Evolutionary conservation across 225 moss, liverwort and hornwort species (phyloP).

Genomic region (Pseudoscleropodium purum): DNA sequence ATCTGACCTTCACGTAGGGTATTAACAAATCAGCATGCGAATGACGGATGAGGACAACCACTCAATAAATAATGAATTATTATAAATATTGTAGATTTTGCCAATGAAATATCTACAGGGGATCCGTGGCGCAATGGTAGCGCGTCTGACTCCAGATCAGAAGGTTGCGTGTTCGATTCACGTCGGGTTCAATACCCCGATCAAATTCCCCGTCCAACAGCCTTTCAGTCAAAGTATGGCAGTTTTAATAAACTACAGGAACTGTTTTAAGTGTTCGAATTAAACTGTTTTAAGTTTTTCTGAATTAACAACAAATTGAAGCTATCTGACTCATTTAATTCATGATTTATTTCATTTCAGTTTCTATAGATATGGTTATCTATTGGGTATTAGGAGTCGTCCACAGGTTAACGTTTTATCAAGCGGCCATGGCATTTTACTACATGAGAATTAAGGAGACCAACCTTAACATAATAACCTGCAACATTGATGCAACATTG

Average conservation of each 20-base stretch:
- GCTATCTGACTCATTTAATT: neutral
- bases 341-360: neutral
- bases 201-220: too few species aligned
- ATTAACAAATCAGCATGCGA: too few species aligned
- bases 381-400: neutral
- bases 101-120: neutral
- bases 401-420: neutral
- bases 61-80: neutral
- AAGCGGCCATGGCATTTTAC: neutral
- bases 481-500: neutral
- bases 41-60: too few species aligned
- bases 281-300: too few species aligned
- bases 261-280: too few species aligned
- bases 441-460: neutral
- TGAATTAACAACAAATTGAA: neutral
- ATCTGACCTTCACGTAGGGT: too few species aligned
- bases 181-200: constrained; percentile 82
- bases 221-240: too few species aligned
- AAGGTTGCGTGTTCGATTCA: constrained; percentile 99
- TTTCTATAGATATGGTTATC: neutral
- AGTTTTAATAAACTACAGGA: neutral
- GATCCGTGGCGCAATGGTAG: constrained; percentile 99
- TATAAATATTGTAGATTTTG: neutral
- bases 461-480: neutral
- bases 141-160: constrained; percentile 99